Base-by-base conservation (phyloP, 768 basidiomycete species). In the Dacryopinax primogenitus region DNA sequence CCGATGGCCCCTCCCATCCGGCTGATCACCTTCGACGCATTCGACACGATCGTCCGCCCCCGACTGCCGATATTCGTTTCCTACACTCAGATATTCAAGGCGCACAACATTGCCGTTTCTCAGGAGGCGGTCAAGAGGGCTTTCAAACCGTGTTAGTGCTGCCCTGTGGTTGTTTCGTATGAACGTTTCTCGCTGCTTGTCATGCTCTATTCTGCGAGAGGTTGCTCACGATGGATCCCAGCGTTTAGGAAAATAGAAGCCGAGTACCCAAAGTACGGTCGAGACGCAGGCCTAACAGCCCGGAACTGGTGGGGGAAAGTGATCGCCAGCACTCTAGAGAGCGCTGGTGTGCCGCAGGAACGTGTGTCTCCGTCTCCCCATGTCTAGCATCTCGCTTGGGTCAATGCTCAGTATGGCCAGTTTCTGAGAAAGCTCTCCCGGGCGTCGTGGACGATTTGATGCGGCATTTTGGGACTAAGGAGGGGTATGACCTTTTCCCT, bases 21-120 rank as follows among this genome's bases (percentile, higher is more conserved):
- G 11, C 26, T 58, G 26, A 58, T 58, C 23, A 58, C 51, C 23
- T 58, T 58, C 51, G 51, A 58, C 51, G 51, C 51, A 58, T 58
- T 58, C 51, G 51, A 58, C 51, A 58, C 51, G 3, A 58, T 58
- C 51, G 51, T 58, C 51, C 51, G 51, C 30, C 51, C 51, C 13
- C 23, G 30, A 11, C 51, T 58, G 51, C 51, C 51, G 26, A 58
- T 58, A 23, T 58, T 58, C 51, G 51, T 58, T 30, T 58, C 51
- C 21, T 58, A 58, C 26, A 58, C 51, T 21, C 51, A 58, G 51
- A 58, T 58, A 11, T 58, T 58, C 26, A 11, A 58, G 26, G 21
- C 12, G 30, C 51, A 58, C 51, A 58, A 58, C 18, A 58, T 58
- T 13, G 30, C 3, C 26, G 51, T 58, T 30, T 4, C 51, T 15